Evolutionary conservation across 108 stramenopile species (phyloP).

Genomic region (Pseudonitzschia multiseries): DNA sequence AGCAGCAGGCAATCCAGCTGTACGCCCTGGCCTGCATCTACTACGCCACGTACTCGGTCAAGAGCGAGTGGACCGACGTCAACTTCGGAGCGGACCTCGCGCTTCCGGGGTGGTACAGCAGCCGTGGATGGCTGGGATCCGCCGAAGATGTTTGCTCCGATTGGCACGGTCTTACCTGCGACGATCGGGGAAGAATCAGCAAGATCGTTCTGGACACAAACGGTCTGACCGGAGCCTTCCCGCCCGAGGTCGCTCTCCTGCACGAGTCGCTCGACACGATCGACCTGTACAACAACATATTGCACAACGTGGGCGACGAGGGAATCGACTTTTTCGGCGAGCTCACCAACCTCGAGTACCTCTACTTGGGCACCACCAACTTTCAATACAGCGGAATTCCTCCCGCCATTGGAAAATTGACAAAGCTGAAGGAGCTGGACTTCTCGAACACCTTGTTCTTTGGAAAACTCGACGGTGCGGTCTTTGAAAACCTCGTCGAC

Average conservation of each 20-base stretch:
- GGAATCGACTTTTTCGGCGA: slow-evolving; percentile 44
- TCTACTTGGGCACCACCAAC: slow-evolving; percentile 27
- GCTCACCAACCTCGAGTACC: slow-evolving; percentile 36
- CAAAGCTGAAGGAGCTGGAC: slow-evolving; percentile 30
- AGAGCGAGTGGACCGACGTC: slow-evolving; percentile 22
- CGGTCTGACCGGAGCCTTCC: slow-evolving; percentile 42
- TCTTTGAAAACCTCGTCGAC: slow-evolving; percentile 21
- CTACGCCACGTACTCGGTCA: slow-evolving; percentile 19
- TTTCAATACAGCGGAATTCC: slow-evolving; percentile 39
- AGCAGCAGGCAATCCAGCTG: slow-evolving; percentile 32
- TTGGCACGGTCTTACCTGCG: slow-evolving; percentile 65
- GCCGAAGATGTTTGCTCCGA: slow-evolving; percentile 37
- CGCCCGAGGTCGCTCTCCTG: slow-evolving; percentile 35
- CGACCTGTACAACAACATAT: slow-evolving; percentile 35
- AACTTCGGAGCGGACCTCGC: slow-evolving; percentile 19
- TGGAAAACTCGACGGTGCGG: slow-evolving; percentile 13
- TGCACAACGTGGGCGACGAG: slow-evolving; percentile 48
- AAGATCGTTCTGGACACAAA: slow-evolving; percentile 43
- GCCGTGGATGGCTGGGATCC: slow-evolving; percentile 24
- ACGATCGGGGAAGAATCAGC: slow-evolving; percentile 34
- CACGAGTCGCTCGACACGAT: slow-evolving; percentile 25
- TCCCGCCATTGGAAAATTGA: slow-evolving; percentile 25
- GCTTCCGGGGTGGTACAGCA: slow-evolving; percentile 45
- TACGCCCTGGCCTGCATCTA: slow-evolving; percentile 38
- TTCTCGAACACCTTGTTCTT: slow-evolving; percentile 30